These are phyloP conservation scores for Dioszegia aurantiaca DNA, from an alignment of 768 basidiomycete genomes.

Conservation along the genomic window DNA sequence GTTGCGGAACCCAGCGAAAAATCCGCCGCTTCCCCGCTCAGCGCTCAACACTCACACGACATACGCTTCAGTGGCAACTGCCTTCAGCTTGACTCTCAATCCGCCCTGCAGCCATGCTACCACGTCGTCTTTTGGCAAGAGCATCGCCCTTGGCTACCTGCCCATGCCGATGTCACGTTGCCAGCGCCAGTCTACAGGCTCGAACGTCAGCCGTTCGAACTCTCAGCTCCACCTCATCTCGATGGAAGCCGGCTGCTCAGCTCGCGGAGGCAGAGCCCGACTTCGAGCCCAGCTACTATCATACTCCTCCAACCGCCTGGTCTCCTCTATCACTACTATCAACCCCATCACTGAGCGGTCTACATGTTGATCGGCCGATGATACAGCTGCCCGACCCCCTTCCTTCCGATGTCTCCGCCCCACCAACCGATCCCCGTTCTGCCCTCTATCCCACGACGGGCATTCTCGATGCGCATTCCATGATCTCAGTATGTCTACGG, in stretches of 20 bases:
- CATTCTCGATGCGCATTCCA: slow-evolving; percentile 43
- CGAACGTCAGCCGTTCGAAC: background rate
- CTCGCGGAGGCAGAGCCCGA: slow-evolving; percentile 29
- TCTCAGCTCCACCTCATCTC: slow-evolving; percentile 20
- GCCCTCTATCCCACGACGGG: slow-evolving; percentile 43
- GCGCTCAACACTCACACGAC: too few species aligned
- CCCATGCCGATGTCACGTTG: slow-evolving; percentile 7
- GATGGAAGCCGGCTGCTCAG: slow-evolving; percentile 30
- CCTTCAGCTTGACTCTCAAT: too few species aligned
- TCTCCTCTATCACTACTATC: slow-evolving; percentile 22
- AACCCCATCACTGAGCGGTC: background rate
- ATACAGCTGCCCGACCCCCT: slow-evolving; percentile 31
- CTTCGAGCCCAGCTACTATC: slow-evolving; percentile 12
- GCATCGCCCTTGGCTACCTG: background rate
- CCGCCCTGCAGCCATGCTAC: background rate
- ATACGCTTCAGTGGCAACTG: slow-evolving; percentile 1
- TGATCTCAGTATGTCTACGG: slow-evolving; percentile 49
- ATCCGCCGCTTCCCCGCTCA: too few species aligned
- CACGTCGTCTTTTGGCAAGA: background rate
- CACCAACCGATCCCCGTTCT: slow-evolving; percentile 18
- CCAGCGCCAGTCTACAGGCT: background rate
- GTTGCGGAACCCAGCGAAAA: too few species aligned
- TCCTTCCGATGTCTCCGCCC: slow-evolving; percentile 26
- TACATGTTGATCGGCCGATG: background rate
- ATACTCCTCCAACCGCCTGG: slow-evolving; percentile 2